Base-by-base conservation (phyloP, 192 early-diverging fungal genomes). In the Coemansia sp. region DNA sequence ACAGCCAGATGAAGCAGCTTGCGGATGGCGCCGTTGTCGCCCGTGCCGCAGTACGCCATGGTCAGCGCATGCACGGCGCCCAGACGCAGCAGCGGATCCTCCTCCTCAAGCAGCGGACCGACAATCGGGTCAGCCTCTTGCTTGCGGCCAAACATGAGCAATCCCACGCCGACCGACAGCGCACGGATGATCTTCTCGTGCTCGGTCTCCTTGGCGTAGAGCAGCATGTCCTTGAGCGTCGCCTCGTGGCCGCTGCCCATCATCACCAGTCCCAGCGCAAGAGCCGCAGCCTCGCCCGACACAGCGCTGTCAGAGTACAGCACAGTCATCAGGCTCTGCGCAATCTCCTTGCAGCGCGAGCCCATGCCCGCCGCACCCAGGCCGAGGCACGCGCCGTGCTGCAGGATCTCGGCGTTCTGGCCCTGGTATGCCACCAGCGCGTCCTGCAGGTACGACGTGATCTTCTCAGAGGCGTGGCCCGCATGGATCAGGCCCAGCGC, bases 111-210 rank as follows among this genome's bases (percentile, higher is more conserved):
- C 10, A 99, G 82, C 50, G 81, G 76, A 56, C 93, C 91, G 33
- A 99, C 85, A 40, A 98, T 57, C n/a, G 55, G 67, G 67, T 99
- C 97, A 4, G 97, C 97, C 36, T 84, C 85, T 66, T 97, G 94
- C 72, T 97, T 93, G 58, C 85, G 85, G 13, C 92, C 97, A 68
- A 94, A 99, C 94, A 98, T 95, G 15, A 99, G 86, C 45, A 99
- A 64, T 0, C 94, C 84, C 43, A 99, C 89, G 41, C 97, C 95
- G 22, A 97, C 79, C 8, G 95, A 87, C 50, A 97, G 72, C 39
- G 94, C 92, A 28, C 97, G 90, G 48, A 99, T 98, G 54, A 98
- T 99, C 80, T 99, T 99, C 59, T 99, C 97, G 74, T 99, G 97
- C 66, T 93, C 91, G 5, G 97, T 99, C 52, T 98, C 95, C 54